These are phyloP conservation scores for Knoxdaviesia proteae DNA, from an alignment of 2,329 filamentous ascomycete genomes.

Conservation along the genomic window DNA sequence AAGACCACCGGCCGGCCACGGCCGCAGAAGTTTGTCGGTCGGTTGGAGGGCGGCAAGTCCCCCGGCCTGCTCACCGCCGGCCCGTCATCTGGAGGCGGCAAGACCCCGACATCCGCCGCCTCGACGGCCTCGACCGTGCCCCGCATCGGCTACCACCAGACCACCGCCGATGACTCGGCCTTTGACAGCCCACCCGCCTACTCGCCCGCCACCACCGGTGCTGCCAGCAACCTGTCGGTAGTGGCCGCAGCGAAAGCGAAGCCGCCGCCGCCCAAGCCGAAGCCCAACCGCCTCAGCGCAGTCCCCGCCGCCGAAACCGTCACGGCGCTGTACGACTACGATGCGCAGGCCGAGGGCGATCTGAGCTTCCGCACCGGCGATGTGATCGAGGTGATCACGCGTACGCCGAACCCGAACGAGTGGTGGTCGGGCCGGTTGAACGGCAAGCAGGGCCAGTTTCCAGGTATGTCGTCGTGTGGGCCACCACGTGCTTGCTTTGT, in stretches of 20 bases:
- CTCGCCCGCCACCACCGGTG: conserved; percentile 19
- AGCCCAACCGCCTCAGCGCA: conserved; percentile 53
- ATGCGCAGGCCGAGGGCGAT: conserved; percentile 86
- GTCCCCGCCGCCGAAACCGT: conserved; percentile 50
- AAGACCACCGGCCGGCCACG: conserved; percentile 61
- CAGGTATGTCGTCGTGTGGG: conserved; percentile 38
- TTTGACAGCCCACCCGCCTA: conserved; percentile 51
- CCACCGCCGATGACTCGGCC: conserved; percentile 23
- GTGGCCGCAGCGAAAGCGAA: conserved; percentile 40
- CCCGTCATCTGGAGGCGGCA: conserved; percentile 10
- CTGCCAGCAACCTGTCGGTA: conserved; percentile 20
- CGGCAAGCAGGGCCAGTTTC: conserved; percentile 77
- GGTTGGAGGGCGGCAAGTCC: conserved; percentile 25
- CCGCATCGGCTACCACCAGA: conserved; percentile 11
- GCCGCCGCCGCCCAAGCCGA: conserved; percentile 53
- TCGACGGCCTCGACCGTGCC: conserved; percentile 6
- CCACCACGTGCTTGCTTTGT: no score
- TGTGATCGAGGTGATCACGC: conserved; percentile 65
- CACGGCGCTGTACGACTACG: conserved; percentile 88
- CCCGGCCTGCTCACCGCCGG: conserved; percentile 31
- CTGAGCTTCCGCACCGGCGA: conserved; percentile 79
- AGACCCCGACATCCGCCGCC: conserved; percentile 9
- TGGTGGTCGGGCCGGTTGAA: conserved; percentile 83
- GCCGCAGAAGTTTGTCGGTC: conserved; percentile 37
- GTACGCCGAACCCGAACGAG: conserved; percentile 83